Base-by-base conservation (phyloP, 169 alveolate species). In the Plasmodium cynomolgi region DNA sequence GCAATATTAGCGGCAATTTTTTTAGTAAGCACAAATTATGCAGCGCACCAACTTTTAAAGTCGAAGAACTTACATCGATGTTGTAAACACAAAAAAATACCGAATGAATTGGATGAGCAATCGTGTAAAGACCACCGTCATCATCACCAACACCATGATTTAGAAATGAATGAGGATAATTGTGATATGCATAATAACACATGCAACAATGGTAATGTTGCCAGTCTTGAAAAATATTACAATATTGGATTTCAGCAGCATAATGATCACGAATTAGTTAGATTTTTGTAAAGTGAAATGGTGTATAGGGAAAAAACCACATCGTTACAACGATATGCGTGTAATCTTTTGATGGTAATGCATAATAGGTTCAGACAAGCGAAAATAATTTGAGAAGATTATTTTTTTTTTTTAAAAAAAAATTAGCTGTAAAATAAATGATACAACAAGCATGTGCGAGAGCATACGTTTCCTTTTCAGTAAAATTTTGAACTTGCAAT, bases 61-160 rank as follows among this genome's bases (percentile, higher is more conserved):
- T 26, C 39, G 26, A 90, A 50, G 15, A 90, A 90, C 50, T 41
- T 90, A 26, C 68, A 90, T 90, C 74, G 74, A 3, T 90, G 94
- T 68, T 90, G 94, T 68, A 90, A 68, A 26, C 23, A 80, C 47
- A 50, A 41, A 8, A 44, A 85, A 33, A 15, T 44, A 1, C 2
- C 79, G 26, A 75, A 73, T 74, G 23, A 50, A 26, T 29, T 41
- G 26, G n/a, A 58, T 26, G 8, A 34, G 7, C 71, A 84, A 1
- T 15, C 33, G 9, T 31, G 58, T 34, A 17, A 4, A 62, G 26
- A 62, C 1, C 54, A 44, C 17, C 54, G 1, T 44, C 58, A 47
- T 5, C 34, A 62, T 62, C 34, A 62, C 3, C 37, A 54, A 4
- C 79, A 82, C 37, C 29, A 33, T 77, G 39, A 9, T 9, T 9